Evolutionary conservation across 345 rosid species (phyloP).

Genomic region (Draba incana): DNA sequence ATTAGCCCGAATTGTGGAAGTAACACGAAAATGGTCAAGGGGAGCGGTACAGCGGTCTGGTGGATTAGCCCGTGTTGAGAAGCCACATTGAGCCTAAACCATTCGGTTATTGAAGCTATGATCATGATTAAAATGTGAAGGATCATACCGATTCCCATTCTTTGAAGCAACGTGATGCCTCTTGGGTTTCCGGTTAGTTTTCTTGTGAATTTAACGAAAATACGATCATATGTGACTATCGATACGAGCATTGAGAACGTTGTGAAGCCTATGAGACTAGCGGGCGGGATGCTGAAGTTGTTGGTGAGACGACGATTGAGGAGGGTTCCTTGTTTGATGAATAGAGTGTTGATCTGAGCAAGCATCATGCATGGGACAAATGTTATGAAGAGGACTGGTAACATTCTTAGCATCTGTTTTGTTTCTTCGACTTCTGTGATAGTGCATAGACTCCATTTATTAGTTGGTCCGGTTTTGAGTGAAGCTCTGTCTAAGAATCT

Average conservation of each 20-base stretch:
- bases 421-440: slow-evolving; percentile 89
- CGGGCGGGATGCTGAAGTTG: slow-evolving; percentile 68
- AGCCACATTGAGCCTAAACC: slow-evolving; percentile 59
- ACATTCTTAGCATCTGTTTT: slow-evolving; percentile 83
- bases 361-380: slow-evolving; percentile 58
- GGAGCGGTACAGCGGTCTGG: slow-evolving; percentile 55
- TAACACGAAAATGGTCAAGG: slow-evolving; percentile 61
- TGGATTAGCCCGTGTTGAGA: slow-evolving; percentile 50
- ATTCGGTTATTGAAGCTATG: slow-evolving; percentile 58
- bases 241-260: slow-evolving; percentile 64
- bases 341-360: slow-evolving; percentile 61
- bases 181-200: slow-evolving; percentile 67
- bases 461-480: slow-evolving; percentile 50
- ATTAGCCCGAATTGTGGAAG: slow-evolving; percentile 83
- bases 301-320: slow-evolving; percentile 57
- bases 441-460: slow-evolving; percentile 64
- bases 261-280: slow-evolving; percentile 64
- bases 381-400: slow-evolving; percentile 60
- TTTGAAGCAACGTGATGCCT: slow-evolving; percentile 77
- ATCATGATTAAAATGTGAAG: slow-evolving; percentile 67
- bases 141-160: slow-evolving; percentile 72
- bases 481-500: slow-evolving; percentile 73
- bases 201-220: slow-evolving; percentile 50
- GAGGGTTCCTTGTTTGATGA: slow-evolving; percentile 71
- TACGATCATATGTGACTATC: slow-evolving; percentile 63